Evolutionary conservation across 805 yeast genomes (phyloP).

Genomic region (Kluyveromyces wickerhamii): DNA sequence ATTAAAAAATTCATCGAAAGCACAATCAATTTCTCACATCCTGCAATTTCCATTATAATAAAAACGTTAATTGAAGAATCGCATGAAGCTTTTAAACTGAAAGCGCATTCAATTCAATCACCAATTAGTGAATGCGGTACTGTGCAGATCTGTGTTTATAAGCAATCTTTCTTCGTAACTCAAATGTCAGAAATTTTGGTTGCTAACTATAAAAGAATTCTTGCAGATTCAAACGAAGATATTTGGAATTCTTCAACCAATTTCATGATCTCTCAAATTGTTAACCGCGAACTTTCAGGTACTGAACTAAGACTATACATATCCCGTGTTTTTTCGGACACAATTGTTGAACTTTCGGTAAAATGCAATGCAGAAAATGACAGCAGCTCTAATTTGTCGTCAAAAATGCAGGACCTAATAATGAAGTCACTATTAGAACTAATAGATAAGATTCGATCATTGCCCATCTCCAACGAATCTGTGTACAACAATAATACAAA

Average conservation of each 20-base stretch:
- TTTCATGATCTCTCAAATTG: conserved; percentile 39
- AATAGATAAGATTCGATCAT: conserved; percentile 34
- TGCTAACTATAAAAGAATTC: conserved; percentile 1
- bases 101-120: conserved; percentile 4
- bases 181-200: conserved; percentile 44
- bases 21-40: conserved; percentile 44
- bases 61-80: conserved; percentile 40
- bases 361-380: background rate
- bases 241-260: conserved; percentile 43
- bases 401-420: conserved; percentile 14
- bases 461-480: conserved; percentile 21
- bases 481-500: conserved; percentile 34
- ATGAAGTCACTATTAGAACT: conserved; percentile 37
- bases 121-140: conserved; percentile 19
- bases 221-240: conserved; percentile 17
- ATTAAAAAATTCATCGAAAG: conserved; percentile 56
- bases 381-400: too few species aligned
- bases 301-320: conserved; percentile 42
- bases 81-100: conserved; percentile 13
- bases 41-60: conserved; percentile 43
- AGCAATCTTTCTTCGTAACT: conserved; percentile 46
- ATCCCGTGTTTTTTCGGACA: conserved; percentile 32
- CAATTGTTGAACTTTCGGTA: conserved; percentile 1
- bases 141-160: conserved; percentile 39
- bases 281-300: conserved; percentile 33